Percentiles rank a stretch among this genome's conserved stretches.
phyloP scores from a whole-genome alignment of 805 yeast genomes.

The Zygotorulaspora sp. region DNA sequence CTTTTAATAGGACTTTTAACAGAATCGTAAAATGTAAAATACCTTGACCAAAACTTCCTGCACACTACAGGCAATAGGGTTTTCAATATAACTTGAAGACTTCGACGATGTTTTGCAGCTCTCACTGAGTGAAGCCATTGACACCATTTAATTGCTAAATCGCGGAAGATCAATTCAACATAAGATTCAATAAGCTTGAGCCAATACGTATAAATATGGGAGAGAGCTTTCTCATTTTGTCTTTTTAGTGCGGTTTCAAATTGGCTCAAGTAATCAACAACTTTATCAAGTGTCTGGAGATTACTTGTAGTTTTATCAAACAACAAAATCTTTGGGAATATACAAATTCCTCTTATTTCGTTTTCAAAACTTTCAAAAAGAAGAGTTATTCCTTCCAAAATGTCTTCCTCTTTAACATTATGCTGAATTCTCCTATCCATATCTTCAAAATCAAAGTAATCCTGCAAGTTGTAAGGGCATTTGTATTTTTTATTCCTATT shows the following conservation, averaged over 20 bases:
- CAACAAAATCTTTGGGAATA: slow-evolving; percentile 13
- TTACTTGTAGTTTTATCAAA: slow-evolving; percentile 6
- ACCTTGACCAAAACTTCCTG: slow-evolving; percentile 11
- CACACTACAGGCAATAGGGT: slow-evolving; percentile 7
- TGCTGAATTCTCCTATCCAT: too few species aligned
- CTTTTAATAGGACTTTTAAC: slow-evolving; percentile 8
- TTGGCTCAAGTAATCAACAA: slow-evolving; percentile 12
- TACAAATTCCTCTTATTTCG: slow-evolving; percentile 6
- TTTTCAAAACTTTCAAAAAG: slow-evolving; percentile 3
- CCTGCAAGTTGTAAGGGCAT: too few species aligned
- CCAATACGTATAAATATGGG: slow-evolving; percentile 15
- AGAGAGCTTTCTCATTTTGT: slow-evolving; percentile 5
- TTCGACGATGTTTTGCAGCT: slow-evolving; percentile 12
- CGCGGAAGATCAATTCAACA: slow-evolving; percentile 16
- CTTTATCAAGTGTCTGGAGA: slow-evolving; percentile 7
- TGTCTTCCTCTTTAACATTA: too few species aligned
- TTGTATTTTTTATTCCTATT: slow-evolving; percentile 7
- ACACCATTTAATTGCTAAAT: slow-evolving; percentile 17
- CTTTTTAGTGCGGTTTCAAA: slow-evolving; percentile 13
- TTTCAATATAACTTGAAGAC: slow-evolving; percentile 9
- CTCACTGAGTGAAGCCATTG: slow-evolving; percentile 18
- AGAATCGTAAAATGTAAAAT: slow-evolving; percentile 15
- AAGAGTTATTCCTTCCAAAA: slow-evolving; percentile 11
- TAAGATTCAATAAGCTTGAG: slow-evolving; percentile 17
- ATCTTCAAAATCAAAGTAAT: too few species aligned